Base-by-base conservation (phyloP, 805 yeast species). In the Zygoascus tannicola region DNA sequence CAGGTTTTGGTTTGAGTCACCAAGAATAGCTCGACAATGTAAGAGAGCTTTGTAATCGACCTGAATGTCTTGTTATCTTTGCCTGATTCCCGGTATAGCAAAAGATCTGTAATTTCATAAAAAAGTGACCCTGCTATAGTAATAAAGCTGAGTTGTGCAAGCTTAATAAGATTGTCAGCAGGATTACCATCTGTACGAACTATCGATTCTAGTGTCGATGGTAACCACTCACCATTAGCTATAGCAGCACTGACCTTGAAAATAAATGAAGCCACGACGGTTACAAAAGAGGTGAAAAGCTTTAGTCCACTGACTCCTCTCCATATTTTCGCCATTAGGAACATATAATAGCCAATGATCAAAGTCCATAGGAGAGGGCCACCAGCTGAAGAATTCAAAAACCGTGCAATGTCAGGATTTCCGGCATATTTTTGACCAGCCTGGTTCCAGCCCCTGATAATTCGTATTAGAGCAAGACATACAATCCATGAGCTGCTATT, bases 401-500 rank as follows among this genome's bases (percentile, higher is more conserved):
- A 65, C 1, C 69, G 57, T 0, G 76, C 67, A 3, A 81, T 52
- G 34, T 77, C 77, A 38, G 68, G 60, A 16, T 70, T 70, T 14
- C 74, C 69, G 35, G 69, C 65, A 57, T 73, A 80, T 51, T 92
- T 92, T 56, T 88, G 97, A 1, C 97, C 97, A 41, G 90, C 78
- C 51, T 81, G 81, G 56, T 81, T 84, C 95, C 96, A 92, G 1
- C 85, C 81, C 44, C 92, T 71, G 19, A 87, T 58, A 0, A 80
- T 5, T 45, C 97, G 70, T 7, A 81, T 47, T 2, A 75, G 59
- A 0, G 63, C 55, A 34, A 59, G 21, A 41, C 55, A 41, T 22
- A 50, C 22, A 34, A 49, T 48, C 50, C 59, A 52, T 18, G 50
- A 26, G 26, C 51, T 21, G 7, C 59, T 57, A 28, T 47, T 41